A percentile compares a stretch with the other conserved stretches of the same genome.
Conservation (phyloP, 345 rosid species). For the Dovyalis caffra region DNA sequence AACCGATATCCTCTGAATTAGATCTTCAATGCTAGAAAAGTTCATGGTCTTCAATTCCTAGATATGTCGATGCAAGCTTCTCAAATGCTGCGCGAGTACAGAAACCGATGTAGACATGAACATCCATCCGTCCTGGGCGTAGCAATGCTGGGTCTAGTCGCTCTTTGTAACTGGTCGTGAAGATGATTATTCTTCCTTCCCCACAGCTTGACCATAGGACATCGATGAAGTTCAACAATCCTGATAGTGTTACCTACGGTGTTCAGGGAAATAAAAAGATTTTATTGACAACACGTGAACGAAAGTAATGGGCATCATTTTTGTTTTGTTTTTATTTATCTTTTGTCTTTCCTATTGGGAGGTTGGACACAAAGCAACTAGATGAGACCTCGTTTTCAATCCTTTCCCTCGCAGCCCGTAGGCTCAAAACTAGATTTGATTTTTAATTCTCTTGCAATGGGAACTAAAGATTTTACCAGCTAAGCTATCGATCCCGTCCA, state of each 20-base stretch:
- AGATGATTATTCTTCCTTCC: constrained; percentile 24
- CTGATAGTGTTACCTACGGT: constrained; percentile 17
- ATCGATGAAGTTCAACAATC: constrained; percentile 24
- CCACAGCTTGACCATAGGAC: constrained; percentile 28
- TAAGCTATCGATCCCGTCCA: no score
- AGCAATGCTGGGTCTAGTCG: constrained; percentile 26
- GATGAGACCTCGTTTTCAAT: no score
- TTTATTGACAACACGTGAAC: no score
- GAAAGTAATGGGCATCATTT: no score
- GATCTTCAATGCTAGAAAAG: constrained; percentile 15
- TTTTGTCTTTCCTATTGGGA: no score
- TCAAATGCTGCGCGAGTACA: constrained; percentile 18
- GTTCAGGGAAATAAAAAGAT: background rate
- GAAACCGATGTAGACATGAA: constrained; percentile 23
- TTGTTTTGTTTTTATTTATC: no score
- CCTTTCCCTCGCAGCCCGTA: no score
- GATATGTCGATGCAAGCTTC: constrained; percentile 15
- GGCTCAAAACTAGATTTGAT: no score
- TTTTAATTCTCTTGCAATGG: no score
- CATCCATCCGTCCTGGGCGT: constrained; percentile 34
- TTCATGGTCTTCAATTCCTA: constrained; percentile 19
- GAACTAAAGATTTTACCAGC: no score
- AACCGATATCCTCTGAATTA: constrained; percentile 1
- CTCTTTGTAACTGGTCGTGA: constrained; percentile 26
- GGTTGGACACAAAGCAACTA: no score